A percentile compares a stretch with the other conserved stretches of the same genome.
phyloP scores from a whole-genome alignment of 2,329 filamentous ascomycete species.

The Clathrospora elynae region DNA sequence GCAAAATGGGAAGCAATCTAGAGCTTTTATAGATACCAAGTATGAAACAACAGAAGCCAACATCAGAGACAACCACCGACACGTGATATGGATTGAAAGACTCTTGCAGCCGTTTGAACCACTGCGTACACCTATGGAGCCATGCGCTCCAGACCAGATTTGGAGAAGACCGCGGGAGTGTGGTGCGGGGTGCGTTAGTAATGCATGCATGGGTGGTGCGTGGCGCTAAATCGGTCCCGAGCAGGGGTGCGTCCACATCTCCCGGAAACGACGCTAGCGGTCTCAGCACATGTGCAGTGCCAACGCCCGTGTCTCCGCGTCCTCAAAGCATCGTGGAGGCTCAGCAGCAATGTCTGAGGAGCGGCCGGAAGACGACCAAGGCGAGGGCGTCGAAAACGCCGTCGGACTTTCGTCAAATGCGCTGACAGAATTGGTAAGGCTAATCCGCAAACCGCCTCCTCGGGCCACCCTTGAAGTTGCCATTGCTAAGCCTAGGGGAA shows the following conservation, averaged over 20 bases:
- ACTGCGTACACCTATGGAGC: no score
- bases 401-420: constrained; percentile 35
- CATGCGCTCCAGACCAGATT: not conserved
- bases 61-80: not conserved
- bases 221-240: constrained; percentile 21
- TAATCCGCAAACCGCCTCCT: constrained; percentile 9
- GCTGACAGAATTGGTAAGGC: constrained; percentile 42
- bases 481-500: constrained; percentile 31
- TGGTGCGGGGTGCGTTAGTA: constrained; percentile 11
- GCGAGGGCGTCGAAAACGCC: constrained; percentile 32
- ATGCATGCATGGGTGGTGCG: constrained; percentile 16
- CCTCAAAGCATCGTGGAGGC: constrained; percentile 20
- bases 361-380: constrained; percentile 37
- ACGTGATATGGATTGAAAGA: constrained; percentile 1
- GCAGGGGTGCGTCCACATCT: constrained; percentile 25
- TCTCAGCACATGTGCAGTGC: constrained; percentile 24
- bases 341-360: constrained; percentile 47
- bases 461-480: constrained; percentile 18
- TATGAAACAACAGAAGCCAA: no score
- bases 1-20: constrained; percentile 75
- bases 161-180: constrained; percentile 3
- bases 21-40: no score
- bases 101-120: no score
- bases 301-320: constrained; percentile 19
- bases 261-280: constrained; percentile 28